These are phyloP conservation scores for Scedosporium dehoogii DNA, from an alignment of 2,329 filamentous ascomycete species.

Conservation along the genomic window DNA sequence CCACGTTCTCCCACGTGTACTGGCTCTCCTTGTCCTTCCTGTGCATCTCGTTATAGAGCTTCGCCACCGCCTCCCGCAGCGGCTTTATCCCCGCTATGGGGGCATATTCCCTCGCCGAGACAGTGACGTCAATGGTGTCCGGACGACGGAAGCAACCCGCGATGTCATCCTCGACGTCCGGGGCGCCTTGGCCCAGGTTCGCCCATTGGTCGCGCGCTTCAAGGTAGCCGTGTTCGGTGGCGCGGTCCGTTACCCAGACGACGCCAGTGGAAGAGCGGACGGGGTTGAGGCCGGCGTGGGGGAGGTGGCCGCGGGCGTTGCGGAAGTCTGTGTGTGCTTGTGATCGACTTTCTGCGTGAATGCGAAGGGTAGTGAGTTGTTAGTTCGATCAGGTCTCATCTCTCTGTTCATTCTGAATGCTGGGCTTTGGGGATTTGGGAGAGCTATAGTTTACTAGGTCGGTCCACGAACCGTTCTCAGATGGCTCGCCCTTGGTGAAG, in stretches of 20 bases:
- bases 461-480: slow-evolving; percentile 38
- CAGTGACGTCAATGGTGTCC: slow-evolving; percentile 64
- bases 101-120: slow-evolving; percentile 78
- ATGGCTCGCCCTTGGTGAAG: slow-evolving; percentile 50
- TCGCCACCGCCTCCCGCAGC: slow-evolving; percentile 77
- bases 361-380: not conserved
- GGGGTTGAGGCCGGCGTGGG: slow-evolving; percentile 84
- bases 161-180: slow-evolving; percentile 90
- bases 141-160: slow-evolving; percentile 80
- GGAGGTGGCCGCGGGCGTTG: slow-evolving; percentile 78
- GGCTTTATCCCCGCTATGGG: slow-evolving; percentile 92
- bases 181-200: slow-evolving; percentile 87
- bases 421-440: not conserved
- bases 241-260: slow-evolving; percentile 84
- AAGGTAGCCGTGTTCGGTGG: slow-evolving; percentile 77
- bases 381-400: too few species aligned
- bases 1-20: slow-evolving; percentile 97
- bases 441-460: slow-evolving; percentile 7
- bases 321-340: slow-evolving; percentile 85
- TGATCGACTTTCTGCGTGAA: slow-evolving; percentile 61
- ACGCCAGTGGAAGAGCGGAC: slow-evolving; percentile 85
- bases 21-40: slow-evolving; percentile 76
- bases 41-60: slow-evolving; percentile 88
- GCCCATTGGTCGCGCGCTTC: slow-evolving; percentile 80
- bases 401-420: too few species aligned